A percentile compares a stretch with the other conserved stretches of the same genome.
phyloP scores from a whole-genome alignment of 805 yeast genomes.

The Diddensiella santjacobensis region DNA sequence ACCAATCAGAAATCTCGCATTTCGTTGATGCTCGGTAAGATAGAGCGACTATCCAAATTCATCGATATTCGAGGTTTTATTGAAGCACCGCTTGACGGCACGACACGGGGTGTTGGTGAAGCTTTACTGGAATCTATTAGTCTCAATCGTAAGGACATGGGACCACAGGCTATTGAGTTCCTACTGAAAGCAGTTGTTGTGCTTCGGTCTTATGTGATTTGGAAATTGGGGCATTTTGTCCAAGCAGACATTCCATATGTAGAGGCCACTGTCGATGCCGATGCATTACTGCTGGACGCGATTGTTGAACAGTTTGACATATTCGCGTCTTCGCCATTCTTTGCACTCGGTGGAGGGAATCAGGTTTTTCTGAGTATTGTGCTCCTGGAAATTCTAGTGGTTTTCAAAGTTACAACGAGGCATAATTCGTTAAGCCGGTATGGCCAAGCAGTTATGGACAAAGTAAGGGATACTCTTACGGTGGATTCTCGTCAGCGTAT shows the following conservation, averaged over 20 bases:
- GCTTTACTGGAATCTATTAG: background rate
- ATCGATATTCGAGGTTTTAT: constrained; percentile 5
- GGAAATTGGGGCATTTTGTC: constrained; percentile 13
- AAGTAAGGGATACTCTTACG: constrained; percentile 20
- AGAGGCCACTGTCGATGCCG: constrained; percentile 5
- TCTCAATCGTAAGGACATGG: background rate
- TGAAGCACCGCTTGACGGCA: background rate
- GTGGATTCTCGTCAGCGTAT: background rate
- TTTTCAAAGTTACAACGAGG: constrained; percentile 28
- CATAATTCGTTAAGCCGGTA: constrained; percentile 24
- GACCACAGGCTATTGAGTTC: background rate
- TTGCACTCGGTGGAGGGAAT: background rate
- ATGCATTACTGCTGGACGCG: background rate
- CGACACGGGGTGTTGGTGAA: background rate
- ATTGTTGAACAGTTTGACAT: background rate
- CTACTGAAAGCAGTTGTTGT: constrained; percentile 2
- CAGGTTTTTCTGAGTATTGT: constrained; percentile 7
- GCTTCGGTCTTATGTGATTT: constrained; percentile 11
- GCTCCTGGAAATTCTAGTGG: constrained; percentile 23
- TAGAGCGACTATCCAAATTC: constrained; percentile 6
- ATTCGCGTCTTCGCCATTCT: background rate
- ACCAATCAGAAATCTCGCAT: background rate
- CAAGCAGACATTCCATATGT: background rate
- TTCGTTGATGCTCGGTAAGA: constrained; percentile 1
- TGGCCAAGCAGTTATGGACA: constrained; percentile 20